Evolutionary conservation across 345 rosid species (phyloP), one percentile per base, ranked within the genome.

Genomic region (Firmiana major): DNA sequence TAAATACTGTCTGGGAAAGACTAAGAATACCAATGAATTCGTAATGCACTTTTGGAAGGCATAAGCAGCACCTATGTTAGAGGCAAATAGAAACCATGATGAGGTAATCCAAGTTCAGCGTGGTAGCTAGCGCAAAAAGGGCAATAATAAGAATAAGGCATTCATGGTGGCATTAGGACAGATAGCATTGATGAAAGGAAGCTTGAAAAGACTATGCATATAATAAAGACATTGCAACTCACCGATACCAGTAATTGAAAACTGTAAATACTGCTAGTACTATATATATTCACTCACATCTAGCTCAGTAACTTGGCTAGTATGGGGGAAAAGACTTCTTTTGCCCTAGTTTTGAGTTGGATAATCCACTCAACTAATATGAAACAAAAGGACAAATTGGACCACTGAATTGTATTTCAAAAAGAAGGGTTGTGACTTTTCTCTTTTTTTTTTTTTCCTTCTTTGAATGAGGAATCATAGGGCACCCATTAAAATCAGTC

Each of bases 111-210:
- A 21, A 12, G 15, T 66, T 11, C 17, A 66, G 28, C 21, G 28
- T n/a, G 46, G 31, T 42, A 42, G 21, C 17, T 42, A 66, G 34
- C 31, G 42, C 11, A 31, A 66, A 66, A 42, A 66, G 51, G 49
- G 51, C 48, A 66, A 66, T 66, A 11, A 66, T 66, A 65, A 65
- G 49, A 40, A 65, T 65, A 42, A 66, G 71, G 71, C 9, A 66
- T 66, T 66, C 11, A 66, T 42, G 51, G 51, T 66, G 17, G 31
- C 15, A 66, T 65, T 66, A 9, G 71, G 71, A 66, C 34, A 66
- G 21, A 66, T n/a, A 66, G 34, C 49, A 42, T 66, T 42, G 51
- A 66, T 42, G 31, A 66, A 40, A 65, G 49, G 70, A 38, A 40
- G 70, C 49, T 65, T 19, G 49, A 1, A 62, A 65, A 28, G 11